Evolutionary conservation across 2,329 filamentous ascomycete species (phyloP).

Genomic region (Neurospora crassa): DNA sequence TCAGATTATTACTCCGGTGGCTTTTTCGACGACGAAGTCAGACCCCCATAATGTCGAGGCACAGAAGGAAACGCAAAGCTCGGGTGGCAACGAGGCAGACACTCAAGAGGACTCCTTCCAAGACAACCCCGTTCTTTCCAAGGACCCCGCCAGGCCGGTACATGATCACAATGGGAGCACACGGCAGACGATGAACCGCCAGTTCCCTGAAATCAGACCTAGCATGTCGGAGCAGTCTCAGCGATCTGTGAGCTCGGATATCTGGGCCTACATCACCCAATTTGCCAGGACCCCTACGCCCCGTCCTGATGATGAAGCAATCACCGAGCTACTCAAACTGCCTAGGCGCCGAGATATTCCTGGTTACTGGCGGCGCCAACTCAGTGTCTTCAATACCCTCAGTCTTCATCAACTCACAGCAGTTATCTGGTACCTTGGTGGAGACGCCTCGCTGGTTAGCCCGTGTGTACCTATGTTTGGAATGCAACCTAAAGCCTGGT

Average conservation of each 20-base stretch:
- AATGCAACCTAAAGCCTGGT: neutral
- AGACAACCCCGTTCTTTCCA: accelerated
- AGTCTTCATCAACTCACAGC: neutral
- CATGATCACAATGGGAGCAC: neutral
- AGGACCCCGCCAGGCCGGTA: neutral
- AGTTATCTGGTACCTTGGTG: neutral
- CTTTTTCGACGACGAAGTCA: neutral
- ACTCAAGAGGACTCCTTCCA: neutral
- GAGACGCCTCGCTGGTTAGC: neutral
- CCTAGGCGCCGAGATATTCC: neutral
- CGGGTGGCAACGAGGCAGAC: neutral
- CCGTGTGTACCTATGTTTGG: neutral
- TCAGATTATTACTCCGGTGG: too few relatives aligned
- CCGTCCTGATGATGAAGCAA: neutral
- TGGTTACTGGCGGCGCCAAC: accelerated
- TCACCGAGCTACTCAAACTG: neutral
- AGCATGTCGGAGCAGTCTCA: neutral
- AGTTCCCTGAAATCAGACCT: neutral
- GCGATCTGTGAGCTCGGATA: neutral
- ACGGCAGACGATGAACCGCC: accelerated
- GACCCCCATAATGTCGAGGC: neutral
- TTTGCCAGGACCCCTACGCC: neutral
- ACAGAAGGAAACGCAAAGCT: neutral
- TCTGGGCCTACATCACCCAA: neutral
- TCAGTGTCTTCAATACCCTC: neutral